These are phyloP conservation scores for Claviceps africana DNA, from an alignment of 2,329 filamentous ascomycete species.

Conservation along the genomic window DNA sequence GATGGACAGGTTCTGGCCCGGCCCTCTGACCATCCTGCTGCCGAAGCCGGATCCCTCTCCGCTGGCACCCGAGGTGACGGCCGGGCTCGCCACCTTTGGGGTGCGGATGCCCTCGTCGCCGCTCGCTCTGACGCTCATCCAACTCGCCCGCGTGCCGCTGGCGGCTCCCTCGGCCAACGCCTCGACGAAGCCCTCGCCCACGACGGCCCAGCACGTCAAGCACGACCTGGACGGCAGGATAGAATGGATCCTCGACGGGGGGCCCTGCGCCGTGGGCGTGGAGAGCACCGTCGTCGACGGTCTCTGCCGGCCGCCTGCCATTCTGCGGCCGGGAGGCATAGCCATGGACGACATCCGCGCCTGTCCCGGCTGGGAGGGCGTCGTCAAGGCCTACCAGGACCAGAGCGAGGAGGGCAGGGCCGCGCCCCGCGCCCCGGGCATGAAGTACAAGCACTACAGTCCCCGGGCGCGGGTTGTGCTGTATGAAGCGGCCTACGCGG, in stretches of 20 bases:
- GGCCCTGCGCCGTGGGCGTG: constrained; percentile 73
- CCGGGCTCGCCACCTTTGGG: constrained; percentile 71
- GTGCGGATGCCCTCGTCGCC: constrained; percentile 76
- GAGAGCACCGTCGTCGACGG: constrained; percentile 97
- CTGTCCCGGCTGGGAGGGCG: constrained; percentile 69
- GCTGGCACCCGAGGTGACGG: constrained; percentile 84
- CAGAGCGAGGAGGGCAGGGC: constrained; percentile 48
- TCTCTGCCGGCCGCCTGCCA: constrained; percentile 61
- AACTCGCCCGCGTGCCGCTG: constrained; percentile 61
- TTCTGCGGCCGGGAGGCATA: constrained; percentile 77
- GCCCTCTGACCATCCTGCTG: constrained; percentile 80
- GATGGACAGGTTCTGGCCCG: constrained; percentile 82
- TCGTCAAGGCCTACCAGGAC: constrained; percentile 67
- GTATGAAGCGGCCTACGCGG: constrained; percentile 46
- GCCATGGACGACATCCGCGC: constrained; percentile 63
- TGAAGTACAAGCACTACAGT: constrained; percentile 99
- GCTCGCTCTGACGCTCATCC: constrained; percentile 79
- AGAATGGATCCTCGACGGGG: constrained; percentile 77
- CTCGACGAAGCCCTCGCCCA: constrained; percentile 84
- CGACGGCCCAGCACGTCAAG: constrained; percentile 74
- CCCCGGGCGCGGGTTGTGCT: constrained; percentile 76
- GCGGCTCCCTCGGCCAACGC: constrained; percentile 92
- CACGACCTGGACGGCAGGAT: constrained; percentile 76
- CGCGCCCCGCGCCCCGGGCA: constrained; percentile 74
- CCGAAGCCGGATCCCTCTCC: constrained; percentile 55